phyloP scores from a whole-genome alignment of 1,284 basidiomycete genomes.

The Sanghuangporus baumii region DNA sequence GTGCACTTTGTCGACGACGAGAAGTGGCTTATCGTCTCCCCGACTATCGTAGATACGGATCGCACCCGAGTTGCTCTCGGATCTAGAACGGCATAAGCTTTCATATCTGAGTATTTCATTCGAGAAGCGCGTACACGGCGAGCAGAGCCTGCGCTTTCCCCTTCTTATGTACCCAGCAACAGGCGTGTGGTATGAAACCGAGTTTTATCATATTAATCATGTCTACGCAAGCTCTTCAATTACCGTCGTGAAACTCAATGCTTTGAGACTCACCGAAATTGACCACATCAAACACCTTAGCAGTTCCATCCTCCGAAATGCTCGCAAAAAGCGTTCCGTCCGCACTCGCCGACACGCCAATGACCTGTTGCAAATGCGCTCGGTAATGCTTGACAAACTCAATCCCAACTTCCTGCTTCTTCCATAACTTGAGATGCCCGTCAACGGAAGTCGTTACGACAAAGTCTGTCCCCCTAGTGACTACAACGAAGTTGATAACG shows the following conservation, averaged over 20 bases:
- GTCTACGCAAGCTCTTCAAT: constrained; percentile 45
- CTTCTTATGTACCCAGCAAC: constrained; percentile 89
- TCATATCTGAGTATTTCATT: neutral
- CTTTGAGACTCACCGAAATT: constrained; percentile 78
- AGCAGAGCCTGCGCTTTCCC: constrained; percentile 86
- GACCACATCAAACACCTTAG: constrained; percentile 95
- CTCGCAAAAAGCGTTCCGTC: constrained; percentile 93
- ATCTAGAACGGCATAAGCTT: constrained; percentile 39
- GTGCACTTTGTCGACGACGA: constrained; percentile 75
- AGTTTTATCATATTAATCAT: constrained; percentile 99
- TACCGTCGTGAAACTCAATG: neutral
- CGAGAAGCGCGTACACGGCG: constrained; percentile 61
- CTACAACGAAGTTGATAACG: constrained; percentile 80
- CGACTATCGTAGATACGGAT: constrained; percentile 93
- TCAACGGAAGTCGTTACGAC: constrained; percentile 92
- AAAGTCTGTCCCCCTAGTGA: constrained; percentile 89
- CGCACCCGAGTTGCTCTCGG: constrained; percentile 68
- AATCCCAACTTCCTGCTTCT: constrained; percentile 90
- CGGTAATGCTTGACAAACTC: constrained; percentile 95
- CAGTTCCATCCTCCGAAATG: constrained; percentile 77
- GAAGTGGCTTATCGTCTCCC: constrained; percentile 73
- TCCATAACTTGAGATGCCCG: constrained; percentile 97
- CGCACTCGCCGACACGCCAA: constrained; percentile 80
- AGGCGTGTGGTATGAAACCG: constrained; percentile 76
- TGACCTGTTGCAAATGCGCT: constrained; percentile 81